Base-by-base conservation (phyloP, 805 yeast genomes). In the Ogataea thermomethanolica region DNA sequence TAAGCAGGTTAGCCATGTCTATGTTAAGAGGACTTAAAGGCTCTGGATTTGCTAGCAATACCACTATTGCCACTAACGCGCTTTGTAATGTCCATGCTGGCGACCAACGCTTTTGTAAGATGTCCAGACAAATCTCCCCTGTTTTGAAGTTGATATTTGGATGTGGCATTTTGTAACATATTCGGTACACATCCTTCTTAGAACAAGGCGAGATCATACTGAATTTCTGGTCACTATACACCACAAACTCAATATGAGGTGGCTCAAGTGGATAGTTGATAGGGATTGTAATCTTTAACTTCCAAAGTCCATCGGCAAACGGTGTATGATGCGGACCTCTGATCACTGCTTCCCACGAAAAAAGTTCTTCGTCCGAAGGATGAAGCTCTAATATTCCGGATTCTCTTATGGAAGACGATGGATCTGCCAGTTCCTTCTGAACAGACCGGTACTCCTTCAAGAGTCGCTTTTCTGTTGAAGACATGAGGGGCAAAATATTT, bases 81-180 rank as follows among this genome's bases (percentile, higher is more conserved):
- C 77, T 66, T 33, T 71, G 60, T 32, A 84, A 54, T 39, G 79
- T 74, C 85, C 88, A 83, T 1, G 85, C 86, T 0, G 91, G 90
- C 0, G 85, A 73, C 90, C 90, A 84, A 44, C 67, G 67, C 17
- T 44, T 33, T 40, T 78, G 75, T 35, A 84, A 61, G 8, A 83
- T 77, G 55, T 82, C 86, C 5, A 84, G 61, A 58, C 91, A 84
- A 7, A 84, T 80, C 46, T 80, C 86, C 1, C 91, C 91, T 1
- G 79, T 70, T 31, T 68, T 39, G 45, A 68, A 70, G 43, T 69
- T 65, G 4, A 76, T 67, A 50, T 76, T 76, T 15, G 76, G 72
- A 51, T 76, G 81, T 49, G 74, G 70, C 51, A 54, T 68, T 24
- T 43, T 56, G 34, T 48, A 49, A 39, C 60, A 56, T 27, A 34